Evolutionary conservation across 2,329 filamentous ascomycete genomes (phyloP), one percentile per base, ranked within the genome.

Genomic region (Diplodia seriata): DNA sequence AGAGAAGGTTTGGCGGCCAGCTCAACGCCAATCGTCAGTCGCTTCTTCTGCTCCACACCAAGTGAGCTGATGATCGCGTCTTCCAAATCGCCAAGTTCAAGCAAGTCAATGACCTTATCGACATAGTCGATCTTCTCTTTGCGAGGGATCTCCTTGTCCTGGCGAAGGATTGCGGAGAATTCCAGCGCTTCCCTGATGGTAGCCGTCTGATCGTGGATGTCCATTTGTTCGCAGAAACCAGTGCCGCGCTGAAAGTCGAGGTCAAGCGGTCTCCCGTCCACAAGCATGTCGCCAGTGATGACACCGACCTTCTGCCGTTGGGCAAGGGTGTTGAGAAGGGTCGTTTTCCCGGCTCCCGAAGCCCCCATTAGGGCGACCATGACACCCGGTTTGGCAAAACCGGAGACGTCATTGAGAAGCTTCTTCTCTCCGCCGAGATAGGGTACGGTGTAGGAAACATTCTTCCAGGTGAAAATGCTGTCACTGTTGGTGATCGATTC

Each of bases 171-270:
- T 0, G 92, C 91, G 0, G 92, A 90, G 76, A 96, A 96, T 70
- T 88, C 81, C 69, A 97, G 80, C 0, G 92, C 96, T 81, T 96
- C 93, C 33, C 86, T 83, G 11, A 94, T 91, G 0, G 92, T 96
- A 70, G 96, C 82, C 0, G 90, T 90, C 4, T 92, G 93, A 62
- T 94, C 90, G 14, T 96, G 83, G 1, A 91, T 90, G 81, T 97
- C 93, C 71, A 96, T 92, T 77, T 97, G 93, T 80, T 97, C 93
- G 29, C 96, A 92, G 75, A 93, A 96, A 57, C 88, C 88, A 66
- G 87, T 90, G 62, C 94, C 83, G 56, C 86, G 83, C 20, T 87
- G 86, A 72, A 94, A 90, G 0, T 82, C 81, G 6, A 81, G 76
- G 7, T 82, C 78, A 1, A 87, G 83, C 3, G 79, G 74, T 2